A percentile compares a stretch with the other conserved stretches of the same genome.
Evolutionary conservation across 225 moss, liverwort and hornwort species (phyloP).

Genomic region (Asterella californica): DNA sequence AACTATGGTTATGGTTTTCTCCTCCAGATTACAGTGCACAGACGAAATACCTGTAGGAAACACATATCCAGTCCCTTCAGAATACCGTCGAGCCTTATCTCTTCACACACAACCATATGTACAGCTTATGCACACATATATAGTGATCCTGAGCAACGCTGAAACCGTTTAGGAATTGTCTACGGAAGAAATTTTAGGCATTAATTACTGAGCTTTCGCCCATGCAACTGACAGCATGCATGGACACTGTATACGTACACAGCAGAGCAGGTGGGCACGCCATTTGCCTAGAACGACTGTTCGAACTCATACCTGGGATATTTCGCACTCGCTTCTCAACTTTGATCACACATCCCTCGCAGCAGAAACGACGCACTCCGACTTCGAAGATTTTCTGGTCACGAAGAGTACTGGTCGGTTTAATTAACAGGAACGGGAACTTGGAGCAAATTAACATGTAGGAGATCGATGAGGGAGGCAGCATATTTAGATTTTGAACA

Average conservation of each 20-base stretch:
- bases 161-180: not conserved
- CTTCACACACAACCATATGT: too few relatives aligned
- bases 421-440: not conserved
- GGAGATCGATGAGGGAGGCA: not conserved
- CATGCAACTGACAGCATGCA: not conserved
- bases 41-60: not conserved
- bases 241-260: not conserved
- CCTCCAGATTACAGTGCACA: not conserved
- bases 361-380: constrained; percentile 12
- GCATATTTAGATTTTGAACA: not conserved
- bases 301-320: not conserved
- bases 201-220: not conserved
- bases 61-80: not conserved
- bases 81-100: too few relatives aligned
- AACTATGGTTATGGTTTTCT: not conserved
- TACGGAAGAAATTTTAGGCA: not conserved
- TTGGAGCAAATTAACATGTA: too few relatives aligned
- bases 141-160: not conserved
- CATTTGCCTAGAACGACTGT: too few relatives aligned
- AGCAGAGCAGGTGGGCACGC: too few relatives aligned
- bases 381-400: not conserved
- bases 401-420: not conserved
- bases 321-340: not conserved
- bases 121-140: too few relatives aligned
- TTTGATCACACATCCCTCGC: constrained; percentile 1